These are phyloP conservation scores for Parathielavia appendiculata DNA, from an alignment of 495 filamentous ascomycete genomes.

Conservation along the genomic window DNA sequence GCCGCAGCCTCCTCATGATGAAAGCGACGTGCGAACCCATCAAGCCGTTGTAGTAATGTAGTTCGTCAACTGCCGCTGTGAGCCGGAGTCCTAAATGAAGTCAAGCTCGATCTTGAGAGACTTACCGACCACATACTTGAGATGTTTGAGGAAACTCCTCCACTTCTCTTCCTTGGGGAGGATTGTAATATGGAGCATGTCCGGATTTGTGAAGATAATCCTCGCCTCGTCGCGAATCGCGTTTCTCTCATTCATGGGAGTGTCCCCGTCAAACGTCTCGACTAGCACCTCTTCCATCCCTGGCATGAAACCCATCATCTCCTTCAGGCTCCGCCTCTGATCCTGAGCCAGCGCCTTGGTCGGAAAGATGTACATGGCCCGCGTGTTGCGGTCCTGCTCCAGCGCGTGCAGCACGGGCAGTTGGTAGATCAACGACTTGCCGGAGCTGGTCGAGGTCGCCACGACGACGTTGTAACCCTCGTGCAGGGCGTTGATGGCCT, in stretches of 20 bases:
- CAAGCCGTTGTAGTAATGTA: slow-evolving; percentile 94
- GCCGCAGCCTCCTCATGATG: slow-evolving; percentile 84
- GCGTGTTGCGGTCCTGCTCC: slow-evolving; percentile 66
- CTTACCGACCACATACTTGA: slow-evolving; percentile 80
- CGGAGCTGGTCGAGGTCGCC: slow-evolving; percentile 90
- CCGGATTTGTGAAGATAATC: slow-evolving; percentile 97
- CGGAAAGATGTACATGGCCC: slow-evolving; percentile 97
- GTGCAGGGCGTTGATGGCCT: slow-evolving; percentile 88
- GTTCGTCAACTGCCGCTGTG: slow-evolving; percentile 55
- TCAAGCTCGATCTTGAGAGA: not conserved
- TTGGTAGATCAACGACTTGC: slow-evolving; percentile 96
- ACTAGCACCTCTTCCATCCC: slow-evolving; percentile 70
- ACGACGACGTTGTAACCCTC: slow-evolving; percentile 85
- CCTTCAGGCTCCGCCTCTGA: slow-evolving; percentile 81
- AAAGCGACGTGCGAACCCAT: slow-evolving; percentile 92
- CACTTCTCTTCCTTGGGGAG: slow-evolving; percentile 86
- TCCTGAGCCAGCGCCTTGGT: slow-evolving; percentile 97
- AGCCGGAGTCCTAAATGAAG: not conserved
- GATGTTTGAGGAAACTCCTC: slow-evolving; percentile 80
- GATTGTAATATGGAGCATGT: slow-evolving; percentile 96
- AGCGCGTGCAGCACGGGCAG: slow-evolving; percentile 86
- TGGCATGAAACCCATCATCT: slow-evolving; percentile 74
- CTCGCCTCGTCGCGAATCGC: slow-evolving; percentile 79
- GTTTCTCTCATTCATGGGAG: slow-evolving; percentile 71
- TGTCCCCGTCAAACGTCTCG: slow-evolving; percentile 96